A percentile compares a stretch with the other conserved stretches of the same genome.
Conservation (phyloP, 805 yeast genomes). For the Cyberlindnera petersonii region DNA sequence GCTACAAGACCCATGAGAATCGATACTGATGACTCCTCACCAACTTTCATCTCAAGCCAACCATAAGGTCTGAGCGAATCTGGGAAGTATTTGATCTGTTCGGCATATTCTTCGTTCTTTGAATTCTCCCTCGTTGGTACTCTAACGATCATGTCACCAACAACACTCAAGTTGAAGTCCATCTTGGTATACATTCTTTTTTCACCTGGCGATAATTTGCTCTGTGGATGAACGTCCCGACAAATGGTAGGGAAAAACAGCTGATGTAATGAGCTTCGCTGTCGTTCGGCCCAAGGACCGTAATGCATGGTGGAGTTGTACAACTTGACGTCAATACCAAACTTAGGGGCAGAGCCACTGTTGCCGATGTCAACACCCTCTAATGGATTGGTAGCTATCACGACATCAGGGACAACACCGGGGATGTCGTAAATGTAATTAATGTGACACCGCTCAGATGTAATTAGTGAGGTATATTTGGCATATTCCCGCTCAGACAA, state of each 20-base stretch:
- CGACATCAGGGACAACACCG: constrained; percentile 50
- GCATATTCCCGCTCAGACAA: constrained; percentile 71
- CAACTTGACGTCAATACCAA: constrained; percentile 58
- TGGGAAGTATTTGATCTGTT: constrained; percentile 30
- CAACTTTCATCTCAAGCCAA: constrained; percentile 77
- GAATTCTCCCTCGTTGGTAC: constrained; percentile 83
- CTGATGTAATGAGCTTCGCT: constrained; percentile 59
- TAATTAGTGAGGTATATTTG: constrained; percentile 64
- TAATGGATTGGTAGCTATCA: constrained; percentile 27
- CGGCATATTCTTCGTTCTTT: constrained; percentile 53
- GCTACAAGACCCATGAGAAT: constrained; percentile 51
- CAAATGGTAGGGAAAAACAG: constrained; percentile 66
- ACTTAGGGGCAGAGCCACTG: constrained; percentile 52
- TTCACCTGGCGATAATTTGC: constrained; percentile 44
- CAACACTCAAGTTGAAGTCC: constrained; percentile 48
- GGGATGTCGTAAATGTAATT: constrained; percentile 69
- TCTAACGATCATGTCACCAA: constrained; percentile 65
- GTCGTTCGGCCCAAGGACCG: constrained; percentile 96
- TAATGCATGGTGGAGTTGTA: constrained; percentile 66
- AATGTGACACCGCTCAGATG: constrained; percentile 51
- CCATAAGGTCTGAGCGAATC: constrained; percentile 68
- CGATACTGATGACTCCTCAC: constrained; percentile 47
- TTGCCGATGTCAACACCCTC: constrained; percentile 57
- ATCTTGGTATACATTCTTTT: constrained; percentile 55
- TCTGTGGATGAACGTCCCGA: constrained; percentile 47